Evolutionary conservation across 495 filamentous ascomycete genomes (phyloP).

Genomic region (Penicillium longicatenatum): DNA sequence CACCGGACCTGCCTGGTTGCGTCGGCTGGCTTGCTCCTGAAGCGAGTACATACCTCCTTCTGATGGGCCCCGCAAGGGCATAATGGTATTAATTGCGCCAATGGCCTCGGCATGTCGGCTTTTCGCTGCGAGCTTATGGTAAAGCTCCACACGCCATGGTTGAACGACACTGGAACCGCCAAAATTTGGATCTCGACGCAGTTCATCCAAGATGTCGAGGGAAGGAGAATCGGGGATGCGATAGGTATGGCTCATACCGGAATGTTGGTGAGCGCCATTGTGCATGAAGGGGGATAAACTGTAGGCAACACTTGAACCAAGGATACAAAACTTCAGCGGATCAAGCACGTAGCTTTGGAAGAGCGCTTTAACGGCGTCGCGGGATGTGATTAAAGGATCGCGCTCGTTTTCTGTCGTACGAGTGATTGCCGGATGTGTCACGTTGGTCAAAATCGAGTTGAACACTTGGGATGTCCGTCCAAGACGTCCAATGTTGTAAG

Average conservation of each 20-base stretch:
- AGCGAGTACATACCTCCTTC: constrained; percentile 68
- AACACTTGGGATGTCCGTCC: constrained; percentile 69
- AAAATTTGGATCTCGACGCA: constrained; percentile 65
- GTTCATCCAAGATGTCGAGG: constrained; percentile 62
- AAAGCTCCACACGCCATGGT: constrained; percentile 75
- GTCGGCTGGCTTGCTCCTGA: constrained; percentile 59
- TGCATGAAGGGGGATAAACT: constrained; percentile 81
- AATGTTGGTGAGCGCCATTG: constrained; percentile 69
- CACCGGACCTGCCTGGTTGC: constrained; percentile 65
- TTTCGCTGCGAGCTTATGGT: constrained; percentile 65
- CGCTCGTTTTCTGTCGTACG: constrained; percentile 26
- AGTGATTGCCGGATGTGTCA: constrained; percentile 66
- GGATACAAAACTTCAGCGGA: constrained; percentile 73
- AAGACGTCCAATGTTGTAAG: constrained; percentile 70
- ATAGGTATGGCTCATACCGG: constrained; percentile 73
- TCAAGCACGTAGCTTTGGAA: constrained; percentile 59
- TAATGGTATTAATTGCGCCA: constrained; percentile 80
- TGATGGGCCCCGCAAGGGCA: constrained; percentile 66
- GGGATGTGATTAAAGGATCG: constrained; percentile 53
- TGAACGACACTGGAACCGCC: constrained; percentile 73
- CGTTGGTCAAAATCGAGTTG: constrained; percentile 66
- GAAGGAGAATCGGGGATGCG: constrained; percentile 63
- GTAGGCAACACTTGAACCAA: constrained; percentile 72
- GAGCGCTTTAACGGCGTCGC: constrained; percentile 57
- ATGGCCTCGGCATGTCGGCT: constrained; percentile 78